These are phyloP conservation scores for Camellia japonica DNA, from an alignment of 148 eudicot species.

Conservation along the genomic window DNA sequence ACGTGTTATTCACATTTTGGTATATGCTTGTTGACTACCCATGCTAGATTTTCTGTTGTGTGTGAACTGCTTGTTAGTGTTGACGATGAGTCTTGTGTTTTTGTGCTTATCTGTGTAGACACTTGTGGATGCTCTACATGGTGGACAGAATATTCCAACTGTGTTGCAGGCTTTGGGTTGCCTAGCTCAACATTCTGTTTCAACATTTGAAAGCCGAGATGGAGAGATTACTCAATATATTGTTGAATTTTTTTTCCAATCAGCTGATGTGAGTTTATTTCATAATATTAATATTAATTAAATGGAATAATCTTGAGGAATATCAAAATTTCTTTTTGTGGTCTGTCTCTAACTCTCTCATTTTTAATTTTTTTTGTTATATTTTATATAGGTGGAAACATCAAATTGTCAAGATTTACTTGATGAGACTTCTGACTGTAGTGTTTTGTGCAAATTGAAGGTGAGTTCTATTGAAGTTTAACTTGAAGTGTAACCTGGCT, in stretches of 20 bases:
- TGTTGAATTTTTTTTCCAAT: conserved; percentile 43
- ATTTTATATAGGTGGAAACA: conserved; percentile 32
- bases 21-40: conserved; percentile 13
- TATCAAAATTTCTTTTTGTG: conserved; percentile 5
- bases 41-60: conserved; percentile 8
- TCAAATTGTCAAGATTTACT: conserved; percentile 27
- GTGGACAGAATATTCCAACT: conserved; percentile 58
- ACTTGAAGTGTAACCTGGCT: background rate
- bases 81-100: background rate
- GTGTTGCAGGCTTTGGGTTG: conserved; percentile 88
- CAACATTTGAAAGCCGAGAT: conserved; percentile 57
- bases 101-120: conserved; percentile 35
- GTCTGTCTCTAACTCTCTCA: background rate
- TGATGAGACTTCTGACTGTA: conserved; percentile 35
- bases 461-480: conserved; percentile 28
- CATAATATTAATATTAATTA: conserved; percentile 3
- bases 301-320: conserved; percentile 4
- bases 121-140: conserved; percentile 57
- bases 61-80: conserved; percentile 5
- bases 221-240: conserved; percentile 54
- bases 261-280: conserved; percentile 31
- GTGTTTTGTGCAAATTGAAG: conserved; percentile 55
- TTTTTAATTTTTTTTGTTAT: background rate
- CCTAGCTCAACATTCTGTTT: conserved; percentile 58
- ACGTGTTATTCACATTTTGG: background rate